Evolutionary conservation across 345 rosid species (phyloP), one percentile per base, ranked within the genome.

Genomic region (Brassica juncea): DNA sequence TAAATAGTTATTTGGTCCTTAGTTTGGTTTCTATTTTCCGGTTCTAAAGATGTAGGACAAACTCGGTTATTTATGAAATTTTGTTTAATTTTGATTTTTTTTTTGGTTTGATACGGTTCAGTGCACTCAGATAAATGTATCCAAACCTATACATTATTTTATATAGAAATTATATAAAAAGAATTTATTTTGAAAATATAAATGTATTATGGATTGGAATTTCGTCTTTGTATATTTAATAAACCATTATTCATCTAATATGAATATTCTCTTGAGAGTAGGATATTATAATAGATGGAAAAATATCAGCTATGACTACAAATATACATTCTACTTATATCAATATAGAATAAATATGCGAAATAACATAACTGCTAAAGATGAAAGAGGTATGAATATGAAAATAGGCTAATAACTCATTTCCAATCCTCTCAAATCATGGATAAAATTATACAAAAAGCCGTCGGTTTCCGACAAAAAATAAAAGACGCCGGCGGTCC

Each of bases 401-500:
- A 44, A 44, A 11, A 44, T 44, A 44, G 52, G 3, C 44, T 37
- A 37, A 37, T 8, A 37, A 37, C 11, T 37, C 14, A 32, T n/a
- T 32, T 23, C 52, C 70, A 34, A 54, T 54, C 31, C 28, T 35
- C 71, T 49, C 64, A 77, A 44, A 70, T 15, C 5, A 52, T 68
- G 52, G 30, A 62, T 71, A 64, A 28, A 28, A 60, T 54, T 54
- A 54, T 54, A 15, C 9, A 5, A 54, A 65, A 55, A 64, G 25
- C 72, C 34, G 71, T 16, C 66, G 65, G 31, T 35, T 70, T 54
- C 57, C 65, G 2, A 54, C 75, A 63, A 35, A 35, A 23, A 62
- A 19, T 2, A 60, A 68, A 60, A 77, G 16, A 70, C 10, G 65
- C 70, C 65, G 64, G 75, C 75, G 70, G 74, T 77, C 75, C 69